Evolutionary conservation across 2,329 filamentous ascomycete genomes (phyloP), one percentile per base, ranked within the genome.

Genomic region (Neonectria punicea): DNA sequence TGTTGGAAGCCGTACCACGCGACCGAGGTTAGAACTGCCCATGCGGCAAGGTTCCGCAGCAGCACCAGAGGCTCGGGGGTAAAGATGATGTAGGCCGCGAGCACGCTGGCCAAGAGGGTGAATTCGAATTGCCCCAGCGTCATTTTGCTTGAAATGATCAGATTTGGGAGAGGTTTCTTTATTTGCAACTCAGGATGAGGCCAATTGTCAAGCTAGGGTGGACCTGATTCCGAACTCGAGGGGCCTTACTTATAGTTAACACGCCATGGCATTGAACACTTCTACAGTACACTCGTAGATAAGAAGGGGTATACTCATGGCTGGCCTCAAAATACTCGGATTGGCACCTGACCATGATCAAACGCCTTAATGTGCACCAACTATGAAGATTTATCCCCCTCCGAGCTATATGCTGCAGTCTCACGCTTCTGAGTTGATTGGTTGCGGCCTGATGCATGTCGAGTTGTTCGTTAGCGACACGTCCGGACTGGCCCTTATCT

Each of bases 1-100:
- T 56, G 36, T 11, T 47, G 36, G 28, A 39, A 44, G 36, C 53
- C 53, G 20, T 57, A 32, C 53, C 59, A 62, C 13, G 53, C 59
- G 4, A 53, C 7, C 53, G 47, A 62, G 11, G 59, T 57, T 6
- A 62, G 25, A 14, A 16, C 20, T 5, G 59, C 59, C 59, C 53
- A 62, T 46, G 50, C 14, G 22, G 44, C 14, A 16, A 62, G 53
- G 30, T 62, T 62, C 10, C 59, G 53, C 22, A 62, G 30, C 20
- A 53, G 41, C 2, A 62, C 25, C 36, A 62, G 47, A 36, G 59
- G 59, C 30, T 62, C 53, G 4, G 59, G 59, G 4, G 53, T 57
- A 22, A 62, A 62, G 32, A 62, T 62, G 39, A 62, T 16, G 46
- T 46, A 62, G 14, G 53, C 59, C 14, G 47, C 59, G 9, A 53